phyloP scores from a whole-genome alignment of 352 stramenopile genomes.

The Blastocystis sp. region DNA sequence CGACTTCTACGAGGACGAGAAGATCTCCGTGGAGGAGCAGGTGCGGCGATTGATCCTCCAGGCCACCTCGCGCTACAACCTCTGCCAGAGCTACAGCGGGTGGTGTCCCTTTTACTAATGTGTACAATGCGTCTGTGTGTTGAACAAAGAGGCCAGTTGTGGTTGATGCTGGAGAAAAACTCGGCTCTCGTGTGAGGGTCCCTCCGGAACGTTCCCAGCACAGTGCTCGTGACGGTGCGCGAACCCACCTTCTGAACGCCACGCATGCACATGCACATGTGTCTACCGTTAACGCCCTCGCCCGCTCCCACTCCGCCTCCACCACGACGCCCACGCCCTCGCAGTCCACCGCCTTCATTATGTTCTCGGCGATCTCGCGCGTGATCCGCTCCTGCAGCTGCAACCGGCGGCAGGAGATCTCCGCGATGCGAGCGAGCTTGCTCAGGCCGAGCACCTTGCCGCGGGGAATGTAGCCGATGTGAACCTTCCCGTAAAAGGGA shows the following conservation, averaged over 20 bases:
- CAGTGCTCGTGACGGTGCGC: slow-evolving; percentile 90
- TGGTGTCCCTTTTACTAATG: slow-evolving; percentile 76
- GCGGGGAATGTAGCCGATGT: slow-evolving; percentile 86
- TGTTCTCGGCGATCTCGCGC: slow-evolving; percentile 93
- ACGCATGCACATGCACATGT: slow-evolving; percentile 99
- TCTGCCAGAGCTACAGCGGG: slow-evolving; percentile 96
- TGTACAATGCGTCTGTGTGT: slow-evolving; percentile 33
- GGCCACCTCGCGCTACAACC: slow-evolving; percentile 94
- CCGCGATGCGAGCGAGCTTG: slow-evolving; percentile 94
- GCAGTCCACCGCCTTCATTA: slow-evolving; percentile 91
- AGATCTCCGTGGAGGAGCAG: slow-evolving; percentile 83
- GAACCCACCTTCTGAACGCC: slow-evolving; percentile 94
- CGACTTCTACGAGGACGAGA: slow-evolving; percentile 85
- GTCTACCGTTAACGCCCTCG: slow-evolving; percentile 74
- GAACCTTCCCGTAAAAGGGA: slow-evolving; percentile 92
- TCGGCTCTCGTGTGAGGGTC: slow-evolving; percentile 77
- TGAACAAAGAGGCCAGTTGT: slow-evolving; percentile 11
- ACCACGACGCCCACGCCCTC: slow-evolving; percentile 96
- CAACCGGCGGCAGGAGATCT: slow-evolving; percentile 90
- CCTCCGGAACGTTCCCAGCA: slow-evolving; percentile 87
- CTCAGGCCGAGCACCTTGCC: slow-evolving; percentile 92
- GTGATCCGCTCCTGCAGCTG: slow-evolving; percentile 99
- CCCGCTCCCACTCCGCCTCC: slow-evolving; percentile 77
- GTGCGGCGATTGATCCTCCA: slow-evolving; percentile 96
- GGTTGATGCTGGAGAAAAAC: slow-evolving; percentile 77